Conservation (phyloP, 2,329 filamentous ascomycete species). For the Talaromyces funiculosus region DNA sequence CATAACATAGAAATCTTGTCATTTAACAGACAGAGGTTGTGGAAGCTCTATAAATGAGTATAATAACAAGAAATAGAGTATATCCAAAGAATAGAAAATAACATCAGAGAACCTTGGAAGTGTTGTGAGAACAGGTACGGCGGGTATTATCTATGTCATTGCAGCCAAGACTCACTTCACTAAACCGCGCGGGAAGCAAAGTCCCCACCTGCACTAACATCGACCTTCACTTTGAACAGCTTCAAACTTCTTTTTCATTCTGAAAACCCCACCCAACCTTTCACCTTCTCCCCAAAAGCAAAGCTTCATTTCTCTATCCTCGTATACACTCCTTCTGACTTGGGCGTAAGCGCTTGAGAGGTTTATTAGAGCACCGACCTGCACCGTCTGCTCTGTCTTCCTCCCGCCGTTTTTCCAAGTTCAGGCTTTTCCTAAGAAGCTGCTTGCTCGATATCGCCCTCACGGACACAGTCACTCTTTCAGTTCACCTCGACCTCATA, state of each 20-base stretch:
- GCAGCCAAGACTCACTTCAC: not conserved
- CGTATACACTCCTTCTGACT: conserved; percentile 9
- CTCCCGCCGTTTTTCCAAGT: conserved; percentile 7
- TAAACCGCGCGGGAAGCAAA: conserved; percentile 6
- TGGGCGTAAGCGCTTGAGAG: not conserved
- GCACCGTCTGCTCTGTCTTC: conserved; percentile 36
- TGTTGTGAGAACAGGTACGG: no score
- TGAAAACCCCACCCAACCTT: not conserved
- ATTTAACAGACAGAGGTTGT: not conserved
- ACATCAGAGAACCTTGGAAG: not conserved
- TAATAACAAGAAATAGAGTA: not conserved
- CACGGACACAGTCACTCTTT: not conserved
- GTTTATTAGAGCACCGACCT: conserved; percentile 31
- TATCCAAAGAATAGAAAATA: not conserved
- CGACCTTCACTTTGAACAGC: conserved; percentile 52
- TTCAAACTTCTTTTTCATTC: conserved; percentile 11
- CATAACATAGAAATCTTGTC: not conserved
- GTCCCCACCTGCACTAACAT: conserved; percentile 12
- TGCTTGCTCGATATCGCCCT: not conserved
- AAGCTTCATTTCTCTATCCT: not conserved
- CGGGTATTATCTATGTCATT: not conserved
- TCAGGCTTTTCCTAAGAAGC: conserved; percentile 9
- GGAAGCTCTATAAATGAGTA: not conserved
- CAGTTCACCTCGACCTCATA: not conserved
- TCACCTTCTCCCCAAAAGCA: conserved; percentile 13